Evolutionary conservation across 768 basidiomycete genomes (phyloP).

Genomic region (Hemileccinum impolitum): DNA sequence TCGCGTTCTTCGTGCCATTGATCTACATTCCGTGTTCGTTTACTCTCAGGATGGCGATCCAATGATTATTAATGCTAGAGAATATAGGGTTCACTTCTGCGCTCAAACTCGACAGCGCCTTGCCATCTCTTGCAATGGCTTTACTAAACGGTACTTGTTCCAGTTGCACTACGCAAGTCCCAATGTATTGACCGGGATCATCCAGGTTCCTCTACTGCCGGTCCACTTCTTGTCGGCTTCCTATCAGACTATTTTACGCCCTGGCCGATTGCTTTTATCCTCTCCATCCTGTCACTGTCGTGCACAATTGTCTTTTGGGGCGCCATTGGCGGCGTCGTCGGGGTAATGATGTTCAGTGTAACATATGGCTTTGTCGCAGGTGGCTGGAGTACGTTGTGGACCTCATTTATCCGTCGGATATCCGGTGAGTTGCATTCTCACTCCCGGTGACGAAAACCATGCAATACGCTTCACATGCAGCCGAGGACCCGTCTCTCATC

Average conservation of each 20-base stretch:
- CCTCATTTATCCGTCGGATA: not conserved
- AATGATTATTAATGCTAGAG: too few species aligned
- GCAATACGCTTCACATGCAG: not conserved
- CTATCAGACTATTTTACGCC: not conserved
- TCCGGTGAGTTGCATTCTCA: not conserved
- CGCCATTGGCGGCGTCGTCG: not conserved
- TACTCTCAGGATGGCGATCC: not conserved
- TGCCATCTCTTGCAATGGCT: not conserved
- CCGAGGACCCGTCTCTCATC: not conserved
- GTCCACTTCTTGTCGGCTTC: not conserved
- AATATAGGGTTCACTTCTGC: not conserved
- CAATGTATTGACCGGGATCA: too few species aligned
- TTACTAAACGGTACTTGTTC: not conserved
- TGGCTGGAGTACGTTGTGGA: conserved; percentile 1
- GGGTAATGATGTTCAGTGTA: not conserved
- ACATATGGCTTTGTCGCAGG: not conserved
- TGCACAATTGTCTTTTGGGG: conserved; percentile 1
- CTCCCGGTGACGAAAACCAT: not conserved
- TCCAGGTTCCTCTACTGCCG: not conserved
- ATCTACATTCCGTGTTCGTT: not conserved
- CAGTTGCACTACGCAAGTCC: too few species aligned
- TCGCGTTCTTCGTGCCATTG: not conserved
- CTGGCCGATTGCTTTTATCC: conserved; percentile 1
- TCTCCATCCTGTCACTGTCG: not conserved
- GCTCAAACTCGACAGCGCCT: not conserved